Evolutionary conservation across 176 grass and related monocot genomes (phyloP).

Genomic region (Themeda triandra): DNA sequence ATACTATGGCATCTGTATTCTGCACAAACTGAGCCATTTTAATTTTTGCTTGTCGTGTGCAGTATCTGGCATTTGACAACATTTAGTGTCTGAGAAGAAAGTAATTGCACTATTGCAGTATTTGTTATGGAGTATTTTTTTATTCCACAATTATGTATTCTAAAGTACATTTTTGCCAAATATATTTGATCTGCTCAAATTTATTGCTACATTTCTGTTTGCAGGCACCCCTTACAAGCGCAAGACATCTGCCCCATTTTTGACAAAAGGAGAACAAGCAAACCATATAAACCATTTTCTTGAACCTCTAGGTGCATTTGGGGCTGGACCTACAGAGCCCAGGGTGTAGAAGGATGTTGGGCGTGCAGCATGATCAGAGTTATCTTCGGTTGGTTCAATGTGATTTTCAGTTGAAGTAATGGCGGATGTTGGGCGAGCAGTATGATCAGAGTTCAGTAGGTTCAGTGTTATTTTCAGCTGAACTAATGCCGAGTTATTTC

Average conservation of each 20-base stretch:
- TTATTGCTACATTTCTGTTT: neutral
- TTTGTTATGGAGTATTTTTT: too few species aligned
- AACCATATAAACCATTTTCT: neutral
- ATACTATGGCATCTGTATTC: too few species aligned
- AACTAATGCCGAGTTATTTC: neutral
- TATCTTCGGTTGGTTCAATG: neutral
- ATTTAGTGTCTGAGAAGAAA: neutral
- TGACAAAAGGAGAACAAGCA: neutral
- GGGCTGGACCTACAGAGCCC: neutral
- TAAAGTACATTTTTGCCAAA: neutral
- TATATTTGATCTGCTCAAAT: neutral
- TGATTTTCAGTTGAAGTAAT: neutral
- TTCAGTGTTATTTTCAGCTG: neutral
- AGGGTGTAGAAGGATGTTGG: neutral
- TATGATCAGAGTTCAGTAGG: neutral
- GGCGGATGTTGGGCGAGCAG: neutral
- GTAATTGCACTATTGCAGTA: neutral
- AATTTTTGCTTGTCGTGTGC: too few species aligned
- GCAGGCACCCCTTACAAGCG: neutral
- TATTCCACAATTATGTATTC: neutral
- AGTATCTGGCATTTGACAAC: too few species aligned
- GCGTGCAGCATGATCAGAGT: neutral
- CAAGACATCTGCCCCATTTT: neutral
- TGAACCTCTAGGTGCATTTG: neutral
- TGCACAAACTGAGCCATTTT: too few species aligned